phyloP scores from a whole-genome alignment of 176 grass and related monocot species.

The Pontederia crassipes region DNA sequence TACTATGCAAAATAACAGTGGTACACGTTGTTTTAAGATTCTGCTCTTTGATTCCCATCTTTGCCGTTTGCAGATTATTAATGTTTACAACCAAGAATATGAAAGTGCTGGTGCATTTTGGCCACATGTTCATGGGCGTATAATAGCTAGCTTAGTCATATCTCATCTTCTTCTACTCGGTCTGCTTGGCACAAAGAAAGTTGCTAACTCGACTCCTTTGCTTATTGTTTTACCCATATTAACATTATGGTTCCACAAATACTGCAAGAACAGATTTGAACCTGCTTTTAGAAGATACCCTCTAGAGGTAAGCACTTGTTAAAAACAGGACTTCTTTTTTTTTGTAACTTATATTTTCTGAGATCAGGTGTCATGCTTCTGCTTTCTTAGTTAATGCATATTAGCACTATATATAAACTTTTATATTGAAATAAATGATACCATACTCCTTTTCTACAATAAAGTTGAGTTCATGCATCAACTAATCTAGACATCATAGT shows the following conservation, averaged over 20 bases:
- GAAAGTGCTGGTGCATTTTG: conserved; percentile 87
- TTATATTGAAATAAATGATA: background rate
- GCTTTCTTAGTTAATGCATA: background rate
- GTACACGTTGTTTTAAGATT: too few relatives aligned
- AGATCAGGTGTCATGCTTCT: background rate
- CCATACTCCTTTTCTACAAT: too few relatives aligned
- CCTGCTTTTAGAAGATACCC: conserved; percentile 89
- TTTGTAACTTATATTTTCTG: background rate
- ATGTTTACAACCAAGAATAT: conserved; percentile 96
- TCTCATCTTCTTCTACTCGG: conserved; percentile 70
- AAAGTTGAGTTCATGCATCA: too few relatives aligned
- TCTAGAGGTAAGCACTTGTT: conserved; percentile 42
- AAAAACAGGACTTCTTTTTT: too few relatives aligned
- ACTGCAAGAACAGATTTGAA: conserved; percentile 91
- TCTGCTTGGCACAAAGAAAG: conserved; percentile 72
- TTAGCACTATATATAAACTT: background rate
- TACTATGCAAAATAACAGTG: too few relatives aligned
- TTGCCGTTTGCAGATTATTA: conserved; percentile 62
- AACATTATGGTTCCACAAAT: conserved; percentile 87
- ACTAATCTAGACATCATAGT: too few relatives aligned
- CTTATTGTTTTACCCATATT: conserved; percentile 68
- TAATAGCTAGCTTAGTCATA: conserved; percentile 82
- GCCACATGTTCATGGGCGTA: conserved; percentile 81
- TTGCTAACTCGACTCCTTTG: conserved; percentile 75
- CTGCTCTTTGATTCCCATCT: conserved; percentile 18